Conservation (phyloP, 129 eudicot genomes). For the Silybum marianum region DNA sequence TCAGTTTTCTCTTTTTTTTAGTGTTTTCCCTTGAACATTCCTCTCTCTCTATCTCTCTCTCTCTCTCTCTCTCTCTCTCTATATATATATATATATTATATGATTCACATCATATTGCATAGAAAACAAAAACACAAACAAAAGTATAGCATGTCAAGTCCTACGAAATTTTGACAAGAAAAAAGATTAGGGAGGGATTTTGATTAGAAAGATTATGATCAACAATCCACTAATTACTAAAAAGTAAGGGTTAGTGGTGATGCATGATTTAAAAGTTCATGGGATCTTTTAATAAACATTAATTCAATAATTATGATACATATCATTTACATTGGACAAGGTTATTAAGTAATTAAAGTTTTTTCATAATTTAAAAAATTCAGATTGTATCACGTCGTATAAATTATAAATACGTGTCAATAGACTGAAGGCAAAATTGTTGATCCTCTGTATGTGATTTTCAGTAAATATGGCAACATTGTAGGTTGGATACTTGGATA, state of each 20-base stretch:
- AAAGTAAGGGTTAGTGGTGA: constrained; percentile 23
- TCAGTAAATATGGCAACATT: not conserved
- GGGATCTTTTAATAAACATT: not conserved
- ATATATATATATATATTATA: not conserved
- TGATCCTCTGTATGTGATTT: not conserved
- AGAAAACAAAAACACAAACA: not conserved
- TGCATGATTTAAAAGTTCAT: constrained; percentile 22
- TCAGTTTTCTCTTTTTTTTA: no score
- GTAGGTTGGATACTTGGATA: no score
- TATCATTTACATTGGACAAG: not conserved
- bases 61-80: no score
- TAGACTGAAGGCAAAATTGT: not conserved
- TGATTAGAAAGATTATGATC: constrained; percentile 28
- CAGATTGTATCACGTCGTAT: not conserved
- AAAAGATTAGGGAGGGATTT: constrained; percentile 20
- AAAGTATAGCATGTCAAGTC: constrained; percentile 19
- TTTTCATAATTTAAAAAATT: not conserved
- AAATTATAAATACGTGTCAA: not conserved
- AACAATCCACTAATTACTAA: constrained; percentile 28
- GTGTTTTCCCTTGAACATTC: no score
- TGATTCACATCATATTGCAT: not conserved
- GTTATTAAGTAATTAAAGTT: not conserved
- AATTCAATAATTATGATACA: not conserved
- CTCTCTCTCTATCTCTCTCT: no score
- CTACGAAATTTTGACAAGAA: constrained; percentile 22